These are phyloP conservation scores for Solanum gandarillasii DNA, from an alignment of 257 asterid genomes.

Conservation along the genomic window DNA sequence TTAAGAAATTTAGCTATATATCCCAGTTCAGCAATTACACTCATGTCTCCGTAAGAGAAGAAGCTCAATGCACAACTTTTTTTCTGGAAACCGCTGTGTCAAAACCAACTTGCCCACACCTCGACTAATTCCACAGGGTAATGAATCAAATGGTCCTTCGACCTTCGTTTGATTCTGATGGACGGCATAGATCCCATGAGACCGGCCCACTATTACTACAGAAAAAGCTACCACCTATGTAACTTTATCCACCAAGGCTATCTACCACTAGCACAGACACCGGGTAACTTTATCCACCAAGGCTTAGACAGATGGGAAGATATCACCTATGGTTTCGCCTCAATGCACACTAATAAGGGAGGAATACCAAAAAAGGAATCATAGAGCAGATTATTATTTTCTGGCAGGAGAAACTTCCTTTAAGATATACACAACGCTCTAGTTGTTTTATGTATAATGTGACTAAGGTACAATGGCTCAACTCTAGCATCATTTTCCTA, in stretches of 20 bases:
- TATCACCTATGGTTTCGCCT: not conserved
- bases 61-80: not conserved
- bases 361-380: not conserved
- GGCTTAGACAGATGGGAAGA: not conserved
- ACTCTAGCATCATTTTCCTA: not conserved
- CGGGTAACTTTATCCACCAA: not conserved
- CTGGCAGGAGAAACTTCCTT: not conserved
- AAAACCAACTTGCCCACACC: not conserved
- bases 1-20: not conserved
- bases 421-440: not conserved
- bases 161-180: too few relatives aligned
- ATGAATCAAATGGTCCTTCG: too few relatives aligned
- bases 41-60: not conserved
- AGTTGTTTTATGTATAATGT: not conserved
- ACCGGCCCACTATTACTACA: too few relatives aligned
- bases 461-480: not conserved
- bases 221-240: too few relatives aligned
- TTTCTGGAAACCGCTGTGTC: not conserved
- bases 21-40: not conserved
- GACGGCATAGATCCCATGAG: too few relatives aligned
- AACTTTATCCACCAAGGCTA: not conserved
- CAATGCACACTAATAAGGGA: not conserved
- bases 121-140: not conserved
- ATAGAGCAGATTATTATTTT: not conserved
- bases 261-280: not conserved